Conservation (phyloP, 169 alveolate species). For the Plasmodium sp. region DNA sequence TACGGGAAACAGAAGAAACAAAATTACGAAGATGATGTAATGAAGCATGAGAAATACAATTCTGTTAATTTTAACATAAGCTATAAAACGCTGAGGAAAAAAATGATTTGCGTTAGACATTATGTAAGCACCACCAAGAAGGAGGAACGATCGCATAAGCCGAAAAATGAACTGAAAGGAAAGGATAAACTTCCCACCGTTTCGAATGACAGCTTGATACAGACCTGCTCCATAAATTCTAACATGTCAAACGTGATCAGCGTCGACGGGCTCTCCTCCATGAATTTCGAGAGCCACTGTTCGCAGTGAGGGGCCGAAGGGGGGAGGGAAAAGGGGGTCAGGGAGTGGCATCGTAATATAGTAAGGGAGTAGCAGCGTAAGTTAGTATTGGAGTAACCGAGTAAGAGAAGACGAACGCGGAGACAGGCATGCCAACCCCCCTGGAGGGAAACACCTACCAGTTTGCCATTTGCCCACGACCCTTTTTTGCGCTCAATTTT, state of each 20-base stretch:
- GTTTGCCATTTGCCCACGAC: neutral
- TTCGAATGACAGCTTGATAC: conserved; percentile 28
- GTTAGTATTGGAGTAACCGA: neutral
- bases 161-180: conserved; percentile 3
- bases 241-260: conserved; percentile 43
- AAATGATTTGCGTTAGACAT: conserved; percentile 61
- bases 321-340: neutral
- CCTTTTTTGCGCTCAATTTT: neutral
- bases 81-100: conserved; percentile 53
- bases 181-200: conserved; percentile 14
- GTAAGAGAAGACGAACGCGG: neutral
- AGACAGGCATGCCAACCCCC: neutral
- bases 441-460: neutral
- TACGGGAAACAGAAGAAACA: conserved; percentile 54
- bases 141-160: conserved; percentile 4
- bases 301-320: neutral
- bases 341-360: neutral
- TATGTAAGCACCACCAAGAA: conserved; percentile 6
- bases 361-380: neutral
- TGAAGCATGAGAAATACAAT: conserved; percentile 54
- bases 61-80: conserved; percentile 54
- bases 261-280: conserved; percentile 40
- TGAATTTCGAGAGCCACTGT: conserved; percentile 50
- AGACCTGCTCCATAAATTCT: conserved; percentile 52
- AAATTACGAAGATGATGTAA: conserved; percentile 36